phyloP scores from a whole-genome alignment of 495 filamentous ascomycete genomes.

The Achaetomiella virescens region DNA sequence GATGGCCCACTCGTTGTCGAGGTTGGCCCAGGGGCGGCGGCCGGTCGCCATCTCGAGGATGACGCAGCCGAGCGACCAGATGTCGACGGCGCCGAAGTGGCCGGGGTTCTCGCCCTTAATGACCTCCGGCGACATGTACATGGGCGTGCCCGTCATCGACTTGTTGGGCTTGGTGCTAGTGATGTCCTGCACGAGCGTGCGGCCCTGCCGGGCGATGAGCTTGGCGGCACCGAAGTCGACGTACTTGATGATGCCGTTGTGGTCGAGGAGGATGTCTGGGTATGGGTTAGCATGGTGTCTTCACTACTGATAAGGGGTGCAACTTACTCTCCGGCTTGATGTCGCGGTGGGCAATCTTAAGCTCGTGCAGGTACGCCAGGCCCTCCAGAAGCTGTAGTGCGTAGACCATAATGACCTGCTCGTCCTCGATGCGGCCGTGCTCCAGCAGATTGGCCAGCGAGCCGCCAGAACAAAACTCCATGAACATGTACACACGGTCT shows the following conservation, averaged over 20 bases:
- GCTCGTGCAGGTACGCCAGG: conserved; percentile 87
- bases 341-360: conserved; percentile 86
- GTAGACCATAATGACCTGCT: conserved; percentile 97
- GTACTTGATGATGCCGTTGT: conserved; percentile 98
- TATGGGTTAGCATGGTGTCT: conserved; percentile 17
- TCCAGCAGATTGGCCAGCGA: conserved; percentile 87
- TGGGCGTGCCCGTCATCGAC: conserved; percentile 94
- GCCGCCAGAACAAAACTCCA: conserved; percentile 97
- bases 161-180: conserved; percentile 66
- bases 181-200: conserved; percentile 64
- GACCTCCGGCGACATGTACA: conserved; percentile 99
- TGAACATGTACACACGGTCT: conserved; percentile 98
- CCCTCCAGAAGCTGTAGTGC: conserved; percentile 93
- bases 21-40: conserved; percentile 87
- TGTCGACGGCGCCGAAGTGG: conserved; percentile 81
- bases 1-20: conserved; percentile 99
- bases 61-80: conserved; percentile 96
- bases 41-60: conserved; percentile 97
- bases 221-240: conserved; percentile 98
- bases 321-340: conserved; percentile 93
- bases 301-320: background rate
- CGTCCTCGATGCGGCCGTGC: conserved; percentile 94
- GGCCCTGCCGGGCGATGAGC: conserved; percentile 90
- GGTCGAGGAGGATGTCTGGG: conserved; percentile 88
- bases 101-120: conserved; percentile 77